A percentile compares a stretch with the other conserved stretches of the same genome.
These are phyloP conservation scores for Globisporangium carolinianum DNA, from an alignment of 352 stramenopile genomes.

Conservation along the genomic window DNA sequence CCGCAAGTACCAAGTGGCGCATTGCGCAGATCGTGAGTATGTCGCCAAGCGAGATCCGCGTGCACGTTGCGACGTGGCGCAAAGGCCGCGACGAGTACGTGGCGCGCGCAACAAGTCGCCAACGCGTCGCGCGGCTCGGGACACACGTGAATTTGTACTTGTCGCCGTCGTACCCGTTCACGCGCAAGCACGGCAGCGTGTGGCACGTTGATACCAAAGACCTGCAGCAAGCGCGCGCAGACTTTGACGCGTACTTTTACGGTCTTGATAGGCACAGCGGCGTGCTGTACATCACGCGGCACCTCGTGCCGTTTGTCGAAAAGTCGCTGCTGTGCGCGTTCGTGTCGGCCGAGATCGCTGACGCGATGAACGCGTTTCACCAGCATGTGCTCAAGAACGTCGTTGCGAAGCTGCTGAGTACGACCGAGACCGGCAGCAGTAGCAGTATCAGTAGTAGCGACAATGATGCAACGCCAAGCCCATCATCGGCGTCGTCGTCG, in stretches of 20 bases:
- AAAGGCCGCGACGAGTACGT: constrained; percentile 73
- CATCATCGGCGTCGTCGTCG: not conserved
- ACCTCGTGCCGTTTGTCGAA: constrained; percentile 64
- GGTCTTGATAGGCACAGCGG: constrained; percentile 32
- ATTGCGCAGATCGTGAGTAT: constrained; percentile 70
- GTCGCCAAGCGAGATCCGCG: constrained; percentile 53
- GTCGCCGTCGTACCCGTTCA: constrained; percentile 74
- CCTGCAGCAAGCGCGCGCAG: constrained; percentile 45
- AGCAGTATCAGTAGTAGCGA: too few species aligned
- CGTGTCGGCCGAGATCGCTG: constrained; percentile 54
- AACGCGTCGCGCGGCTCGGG: constrained; percentile 59
- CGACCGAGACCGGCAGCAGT: constrained; percentile 11
- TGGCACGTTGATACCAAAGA: constrained; percentile 66
- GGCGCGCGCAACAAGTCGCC: constrained; percentile 42
- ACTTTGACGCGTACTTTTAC: constrained; percentile 76
- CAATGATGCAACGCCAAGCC: too few species aligned
- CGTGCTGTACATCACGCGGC: constrained; percentile 36
- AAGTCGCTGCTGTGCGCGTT: constrained; percentile 69
- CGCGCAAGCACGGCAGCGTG: constrained; percentile 59
- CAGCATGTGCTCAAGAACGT: constrained; percentile 75
- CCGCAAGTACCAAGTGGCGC: constrained; percentile 62
- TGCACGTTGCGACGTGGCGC: constrained; percentile 60
- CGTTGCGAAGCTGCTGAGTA: constrained; percentile 58
- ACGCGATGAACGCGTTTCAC: constrained; percentile 75
- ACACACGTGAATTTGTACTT: constrained; percentile 73